Base-by-base conservation (phyloP, 2,329 filamentous ascomycete genomes). In the Phoma sp. region DNA sequence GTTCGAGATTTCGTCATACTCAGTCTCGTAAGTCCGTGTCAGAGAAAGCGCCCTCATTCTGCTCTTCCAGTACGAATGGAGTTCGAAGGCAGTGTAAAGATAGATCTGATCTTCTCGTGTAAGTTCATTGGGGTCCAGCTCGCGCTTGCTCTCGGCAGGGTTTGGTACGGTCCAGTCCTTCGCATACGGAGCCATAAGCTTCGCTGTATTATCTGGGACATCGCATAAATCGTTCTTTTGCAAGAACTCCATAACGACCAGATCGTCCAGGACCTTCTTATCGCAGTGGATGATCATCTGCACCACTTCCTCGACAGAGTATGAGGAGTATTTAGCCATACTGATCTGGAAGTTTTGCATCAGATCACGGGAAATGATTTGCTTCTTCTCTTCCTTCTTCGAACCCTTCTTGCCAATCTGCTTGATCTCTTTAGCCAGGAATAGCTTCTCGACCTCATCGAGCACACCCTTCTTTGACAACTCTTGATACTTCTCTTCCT, bases 61-160 rank as follows among this genome's bases (percentile, higher is more conserved):
- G 57, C 91, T 91, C 82, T 96, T 97, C 95, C 95, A 99, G 79
- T 99, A 99, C 73, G 97, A 93, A 64, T 96, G 92, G 61, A 98
- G 80, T 74, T 99, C 95, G 68, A 89, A 98, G 1, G 93, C 91
- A 4, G 95, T 98, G 72, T 89, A 90, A 24, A 99, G 81, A 73
- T 93, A 99, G 52, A 99, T 90, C 76, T 98, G 93, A 78, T 99
- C 95, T 75, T 98, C 92, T 58, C 93, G 83, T 2, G 93, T 97
- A 47, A 99, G 86, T 70, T 99, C 95, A 5, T 75, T 77, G 0
- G 93, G 93, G 75, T 98, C 93, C 69, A 89, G 86, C 73, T 99
- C 95, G 49, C 93, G 87, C 60, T 83, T 83, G 47, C 91, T 89
- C 55, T 86, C 89, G 57, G 85, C 82, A 23, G 92, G 91, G 70